Conservation (phyloP, 2,329 filamentous ascomycete genomes). For the Aschersonia sp. region DNA sequence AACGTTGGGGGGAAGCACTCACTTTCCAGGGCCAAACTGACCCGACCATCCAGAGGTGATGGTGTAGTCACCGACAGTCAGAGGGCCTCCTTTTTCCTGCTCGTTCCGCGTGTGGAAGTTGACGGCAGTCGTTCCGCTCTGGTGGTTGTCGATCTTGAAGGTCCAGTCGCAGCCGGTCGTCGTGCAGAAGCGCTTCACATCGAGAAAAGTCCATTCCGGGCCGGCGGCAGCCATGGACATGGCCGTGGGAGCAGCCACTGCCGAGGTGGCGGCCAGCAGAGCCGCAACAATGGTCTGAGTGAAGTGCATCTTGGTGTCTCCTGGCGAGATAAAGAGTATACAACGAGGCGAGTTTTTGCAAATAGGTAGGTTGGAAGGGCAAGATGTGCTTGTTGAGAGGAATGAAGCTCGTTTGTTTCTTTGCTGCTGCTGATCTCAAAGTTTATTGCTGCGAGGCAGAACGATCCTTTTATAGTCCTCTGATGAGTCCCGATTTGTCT, state of each 20-base stretch:
- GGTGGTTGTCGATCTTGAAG: conserved; percentile 24
- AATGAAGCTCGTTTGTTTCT: too few relatives aligned
- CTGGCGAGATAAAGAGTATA: too few relatives aligned
- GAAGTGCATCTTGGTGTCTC: conserved; percentile 24
- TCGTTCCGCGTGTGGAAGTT: conserved; percentile 21
- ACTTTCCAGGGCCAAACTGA: conserved; percentile 32
- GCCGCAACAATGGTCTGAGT: conserved; percentile 21
- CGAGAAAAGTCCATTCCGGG: conserved; percentile 26
- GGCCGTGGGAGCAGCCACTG: conserved; percentile 20
- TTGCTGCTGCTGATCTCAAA: too few relatives aligned
- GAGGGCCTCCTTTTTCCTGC: conserved; percentile 23
- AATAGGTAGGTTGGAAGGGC: too few relatives aligned
- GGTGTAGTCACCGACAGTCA: conserved; percentile 33
- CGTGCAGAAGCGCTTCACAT: conserved; percentile 25
- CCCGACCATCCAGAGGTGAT: conserved; percentile 40
- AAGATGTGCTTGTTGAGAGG: too few relatives aligned
- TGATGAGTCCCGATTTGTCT: too few relatives aligned
- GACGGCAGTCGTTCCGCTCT: conserved; percentile 8
- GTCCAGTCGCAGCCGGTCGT: conserved; percentile 27
- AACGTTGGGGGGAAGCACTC: neutral
- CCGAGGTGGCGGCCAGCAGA: conserved; percentile 17
- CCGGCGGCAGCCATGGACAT: conserved; percentile 24
- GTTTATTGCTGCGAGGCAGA: too few relatives aligned
- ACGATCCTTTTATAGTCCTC: too few relatives aligned
- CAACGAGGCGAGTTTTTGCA: too few relatives aligned